Evolutionary conservation across 495 filamentous ascomycete species (phyloP), one percentile per base, ranked within the genome.

Genomic region (Tuber umbilicatum): DNA sequence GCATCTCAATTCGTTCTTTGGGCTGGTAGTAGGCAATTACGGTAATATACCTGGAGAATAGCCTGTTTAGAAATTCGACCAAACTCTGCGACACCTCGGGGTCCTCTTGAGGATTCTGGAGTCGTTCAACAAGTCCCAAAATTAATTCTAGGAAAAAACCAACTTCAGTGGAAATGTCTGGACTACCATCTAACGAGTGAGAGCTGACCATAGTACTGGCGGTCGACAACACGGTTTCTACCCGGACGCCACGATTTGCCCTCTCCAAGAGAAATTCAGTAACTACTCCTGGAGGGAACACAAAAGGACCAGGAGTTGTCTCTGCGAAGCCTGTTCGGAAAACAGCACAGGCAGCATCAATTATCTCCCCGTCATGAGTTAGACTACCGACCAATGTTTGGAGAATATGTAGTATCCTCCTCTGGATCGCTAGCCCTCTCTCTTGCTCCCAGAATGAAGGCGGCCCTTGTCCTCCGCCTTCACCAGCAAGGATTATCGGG

Each of bases 241-340:
- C 85, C 35, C 91, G 87, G n/a, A 91, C 88, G 38, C 89, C 92
- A 23, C 87, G 86, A 16, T 88, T 83, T 0, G 86, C 86, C 70
- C 90, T 88, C 50, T 86, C 86, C 40, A 88, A 86, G 35, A 97
- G 85, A 83, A 94, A 94, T 64, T 91, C 85, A 37, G 91, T 89
- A 0, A 92, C 90, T 68, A 91, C 85, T 9, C 86, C 85, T 0
- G 92, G 88, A 10, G 92, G 86, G 84, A 97, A 88, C 73, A 94
- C 89, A 84, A 97, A 90, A 47, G 93, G 84, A 0, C 92, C 92
- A 4, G 92, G 90, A 19, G 88, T 87, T 1, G 85, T 87, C 82
- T 98, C 95, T 2, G 90, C 90, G 80, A 92, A 94, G 0, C 94
- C 94, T 27, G 90, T 88, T 73, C 90, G 89, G 72, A 94, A 85